Conservation (phyloP, 805 yeast genomes). For the Pichia manshurica region DNA sequence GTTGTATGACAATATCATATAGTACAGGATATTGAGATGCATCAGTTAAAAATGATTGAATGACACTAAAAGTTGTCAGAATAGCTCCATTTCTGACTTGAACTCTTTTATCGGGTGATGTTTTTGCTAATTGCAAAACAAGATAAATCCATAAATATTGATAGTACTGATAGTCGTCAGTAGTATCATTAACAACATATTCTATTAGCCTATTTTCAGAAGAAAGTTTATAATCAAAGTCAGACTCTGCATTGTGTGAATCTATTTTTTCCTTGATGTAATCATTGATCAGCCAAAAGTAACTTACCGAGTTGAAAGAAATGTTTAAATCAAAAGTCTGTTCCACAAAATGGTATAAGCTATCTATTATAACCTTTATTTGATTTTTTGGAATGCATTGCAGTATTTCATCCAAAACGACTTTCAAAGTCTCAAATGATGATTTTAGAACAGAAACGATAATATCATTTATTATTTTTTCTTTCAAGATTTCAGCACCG, state of each 20-base stretch:
- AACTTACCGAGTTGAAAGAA: slow-evolving; percentile 85
- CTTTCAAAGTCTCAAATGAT: slow-evolving; percentile 76
- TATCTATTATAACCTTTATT: slow-evolving; percentile 60
- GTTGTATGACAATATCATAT: slow-evolving; percentile 54
- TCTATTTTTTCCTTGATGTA: slow-evolving; percentile 41
- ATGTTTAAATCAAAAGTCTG: slow-evolving; percentile 76
- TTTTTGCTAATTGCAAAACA: slow-evolving; percentile 52
- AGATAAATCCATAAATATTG: slow-evolving; percentile 59
- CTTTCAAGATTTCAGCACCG: slow-evolving; percentile 19
- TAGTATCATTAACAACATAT: slow-evolving; percentile 10
- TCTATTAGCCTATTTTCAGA: slow-evolving; percentile 21
- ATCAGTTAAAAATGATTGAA: slow-evolving; percentile 61
- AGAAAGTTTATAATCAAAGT: slow-evolving; percentile 11
- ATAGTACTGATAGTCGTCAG: slow-evolving; percentile 24
- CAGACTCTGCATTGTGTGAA: neutral
- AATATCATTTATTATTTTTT: slow-evolving; percentile 40
- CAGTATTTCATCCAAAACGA: slow-evolving; percentile 81
- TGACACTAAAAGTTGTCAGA: slow-evolving; percentile 79
- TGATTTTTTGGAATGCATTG: slow-evolving; percentile 64
- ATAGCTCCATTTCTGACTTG: slow-evolving; percentile 88
- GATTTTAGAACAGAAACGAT: slow-evolving; percentile 49
- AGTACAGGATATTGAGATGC: slow-evolving; percentile 67
- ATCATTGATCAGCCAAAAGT: slow-evolving; percentile 90
- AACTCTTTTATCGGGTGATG: slow-evolving; percentile 59
- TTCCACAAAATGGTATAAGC: slow-evolving; percentile 62